Base-by-base conservation (phyloP, 768 basidiomycete genomes). In the Tylopilus vinaceipallidus region DNA sequence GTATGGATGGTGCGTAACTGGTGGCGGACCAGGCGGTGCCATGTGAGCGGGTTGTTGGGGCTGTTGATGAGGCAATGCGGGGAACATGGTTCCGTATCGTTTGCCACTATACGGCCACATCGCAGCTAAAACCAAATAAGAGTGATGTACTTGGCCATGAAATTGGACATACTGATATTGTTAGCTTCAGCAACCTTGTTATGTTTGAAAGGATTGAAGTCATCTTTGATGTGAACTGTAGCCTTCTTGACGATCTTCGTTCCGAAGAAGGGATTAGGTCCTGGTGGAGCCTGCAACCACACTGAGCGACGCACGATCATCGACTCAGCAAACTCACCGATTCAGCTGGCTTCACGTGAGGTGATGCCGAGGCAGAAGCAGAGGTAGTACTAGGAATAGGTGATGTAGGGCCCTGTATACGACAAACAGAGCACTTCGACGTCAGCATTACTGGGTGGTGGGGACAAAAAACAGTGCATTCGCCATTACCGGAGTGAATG, bases 171-270 rank as follows among this genome's bases (percentile, higher is more conserved):
- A 95, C 93, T 69, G 54, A 91, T 79, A 62, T 82, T 77, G 22
- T 79, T 70, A 7, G 93, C 81, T 46, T 91, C 90, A 8, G 75
- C 79, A 23, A 93, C 83, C 66, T 91, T 91, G 63, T 81, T 80
- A 60, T 86, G 82, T 71, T 91, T 91, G 81, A 95, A 97, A 14
- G 95, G 94, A 67, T 95, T 97, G 66, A 99, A 99, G 64, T 98
- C 95, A 59, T 97, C 92, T 72, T 95, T 91, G 68, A 95, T 81
- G 64, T 91, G 87, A 30, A 95, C 86, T 3, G 78, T 62, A 46
- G 76, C 79, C 71, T 88, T 90, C 77, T 92, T 92, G 66, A 84
- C 80, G 17, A 74, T 66, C 30, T 87, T 85, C 26, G 81, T 75
- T 26, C 93, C 90, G 62, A 97, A 98, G 85, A 98, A 98, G 16